Evolutionary conservation across 2,329 filamentous ascomycete species (phyloP).

Genomic region (Fusarium sp.): DNA sequence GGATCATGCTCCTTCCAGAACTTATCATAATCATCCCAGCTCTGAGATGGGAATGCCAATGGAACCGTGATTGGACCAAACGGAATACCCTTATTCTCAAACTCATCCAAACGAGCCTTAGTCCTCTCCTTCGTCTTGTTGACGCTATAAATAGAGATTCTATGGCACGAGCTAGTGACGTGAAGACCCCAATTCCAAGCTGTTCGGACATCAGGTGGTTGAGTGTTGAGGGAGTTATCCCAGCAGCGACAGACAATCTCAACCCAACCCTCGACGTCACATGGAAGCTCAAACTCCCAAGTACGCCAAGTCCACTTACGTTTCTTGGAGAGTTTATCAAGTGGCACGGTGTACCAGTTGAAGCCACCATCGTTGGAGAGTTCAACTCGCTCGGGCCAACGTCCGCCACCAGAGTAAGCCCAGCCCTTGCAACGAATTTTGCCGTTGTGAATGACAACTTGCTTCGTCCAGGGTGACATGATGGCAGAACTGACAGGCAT

Average conservation of each 20-base stretch:
- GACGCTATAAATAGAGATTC: conserved; percentile 70
- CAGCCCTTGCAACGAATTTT: conserved; percentile 66
- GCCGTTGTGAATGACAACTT: conserved; percentile 69
- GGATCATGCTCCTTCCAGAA: conserved; percentile 43
- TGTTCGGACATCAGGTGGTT: conserved; percentile 63
- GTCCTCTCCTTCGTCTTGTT: conserved; percentile 63
- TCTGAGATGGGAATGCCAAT: conserved; percentile 59
- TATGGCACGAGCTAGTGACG: conserved; percentile 70
- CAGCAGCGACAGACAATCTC: conserved; percentile 68
- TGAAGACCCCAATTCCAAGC: conserved; percentile 74
- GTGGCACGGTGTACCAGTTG: conserved; percentile 71
- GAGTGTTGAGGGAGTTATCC: conserved; percentile 71
- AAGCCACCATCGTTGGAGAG: conserved; percentile 70
- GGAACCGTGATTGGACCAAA: conserved; percentile 66
- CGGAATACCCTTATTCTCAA: conserved; percentile 58
- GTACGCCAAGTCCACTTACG: conserved; percentile 71
- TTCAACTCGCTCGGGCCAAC: conserved; percentile 71
- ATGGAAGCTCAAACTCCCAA: conserved; percentile 71
- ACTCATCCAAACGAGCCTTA: conserved; percentile 57
- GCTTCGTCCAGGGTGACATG: conserved; percentile 69
- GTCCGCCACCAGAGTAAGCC: conserved; percentile 68
- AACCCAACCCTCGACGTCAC: conserved; percentile 69
- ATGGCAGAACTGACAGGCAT: conserved; percentile 77
- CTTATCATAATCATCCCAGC: conserved; percentile 58
- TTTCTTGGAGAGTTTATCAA: conserved; percentile 69